Evolutionary conservation across 768 basidiomycete genomes (phyloP).

Genomic region (Suillus alpinus): DNA sequence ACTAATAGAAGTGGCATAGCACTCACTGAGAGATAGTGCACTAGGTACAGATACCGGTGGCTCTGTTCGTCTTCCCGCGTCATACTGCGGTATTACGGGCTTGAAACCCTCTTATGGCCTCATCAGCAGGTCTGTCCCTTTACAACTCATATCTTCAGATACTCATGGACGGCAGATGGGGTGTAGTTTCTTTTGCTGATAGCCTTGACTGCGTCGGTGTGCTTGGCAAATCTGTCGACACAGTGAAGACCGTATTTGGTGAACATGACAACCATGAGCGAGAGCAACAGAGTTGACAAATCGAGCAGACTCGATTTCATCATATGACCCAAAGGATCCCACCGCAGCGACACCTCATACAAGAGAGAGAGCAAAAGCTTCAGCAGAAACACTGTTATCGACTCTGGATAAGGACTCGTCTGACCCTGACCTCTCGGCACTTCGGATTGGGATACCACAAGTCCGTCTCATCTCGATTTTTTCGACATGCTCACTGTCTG

Average conservation of each 20-base stretch:
- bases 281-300: background rate
- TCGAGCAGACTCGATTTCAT: conserved; percentile 31
- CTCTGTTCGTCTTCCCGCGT: conserved; percentile 88
- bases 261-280: conserved; percentile 20
- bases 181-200: conserved; percentile 90
- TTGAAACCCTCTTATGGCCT: conserved; percentile 95
- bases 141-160: conserved; percentile 1
- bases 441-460: conserved; percentile 76
- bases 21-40: conserved; percentile 51
- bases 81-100: conserved; percentile 90
- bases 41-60: conserved; percentile 95
- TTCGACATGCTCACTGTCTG: background rate
- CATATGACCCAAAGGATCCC: conserved; percentile 69
- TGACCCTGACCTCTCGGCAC: conserved; percentile 38
- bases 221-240: conserved; percentile 53
- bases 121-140: conserved; percentile 64
- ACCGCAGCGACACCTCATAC: conserved; percentile 54
- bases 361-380: conserved; percentile 34
- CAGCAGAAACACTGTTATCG: conserved; percentile 15
- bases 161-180: conserved; percentile 56
- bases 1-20: conserved; percentile 3
- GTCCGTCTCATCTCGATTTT: conserved; percentile 33
- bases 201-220: conserved; percentile 94
- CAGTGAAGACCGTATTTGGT: conserved; percentile 64
- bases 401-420: background rate